Evolutionary conservation across 352 stramenopile species (phyloP).

Genomic region (Thraustotheca clavata): DNA sequence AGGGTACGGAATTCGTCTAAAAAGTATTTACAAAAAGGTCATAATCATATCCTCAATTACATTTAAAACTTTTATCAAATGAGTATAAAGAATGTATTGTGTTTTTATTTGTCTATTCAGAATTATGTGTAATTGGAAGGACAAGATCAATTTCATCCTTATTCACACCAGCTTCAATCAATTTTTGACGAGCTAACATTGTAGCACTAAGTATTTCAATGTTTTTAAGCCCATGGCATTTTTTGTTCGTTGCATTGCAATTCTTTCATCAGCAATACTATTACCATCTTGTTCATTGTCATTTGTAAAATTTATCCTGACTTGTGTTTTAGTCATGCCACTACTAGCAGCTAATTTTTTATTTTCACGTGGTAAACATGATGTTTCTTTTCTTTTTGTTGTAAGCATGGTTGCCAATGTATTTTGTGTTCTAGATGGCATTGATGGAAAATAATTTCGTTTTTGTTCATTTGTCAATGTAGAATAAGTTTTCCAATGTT

Average conservation of each 20-base stretch:
- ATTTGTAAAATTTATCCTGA: not conserved
- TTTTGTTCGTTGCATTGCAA: conserved; percentile 7
- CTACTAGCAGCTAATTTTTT: not conserved
- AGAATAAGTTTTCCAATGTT: conserved; percentile 12
- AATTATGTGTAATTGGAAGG: conserved; percentile 4
- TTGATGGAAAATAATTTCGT: not conserved
- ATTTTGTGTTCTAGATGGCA: not conserved
- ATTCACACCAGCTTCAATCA: conserved; percentile 8
- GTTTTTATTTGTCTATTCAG: too few species aligned
- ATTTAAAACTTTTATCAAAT: too few species aligned
- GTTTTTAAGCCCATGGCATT: conserved; percentile 15
- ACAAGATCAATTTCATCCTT: conserved; percentile 3
- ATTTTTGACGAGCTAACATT: conserved; percentile 13
- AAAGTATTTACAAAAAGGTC: too few species aligned
- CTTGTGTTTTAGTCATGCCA: not conserved
- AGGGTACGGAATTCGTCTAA: too few species aligned
- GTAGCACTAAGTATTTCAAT: conserved; percentile 14
- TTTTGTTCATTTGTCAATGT: conserved; percentile 3
- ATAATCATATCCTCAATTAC: too few species aligned
- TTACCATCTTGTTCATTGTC: not conserved
- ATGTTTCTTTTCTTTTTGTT: too few species aligned
- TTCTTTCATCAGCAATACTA: not conserved
- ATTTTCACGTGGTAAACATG: not conserved
- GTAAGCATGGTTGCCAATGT: not conserved
- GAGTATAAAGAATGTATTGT: too few species aligned